These are phyloP conservation scores for Tephrocybe sp. DNA, from an alignment of 768 basidiomycete species.

Conservation along the genomic window DNA sequence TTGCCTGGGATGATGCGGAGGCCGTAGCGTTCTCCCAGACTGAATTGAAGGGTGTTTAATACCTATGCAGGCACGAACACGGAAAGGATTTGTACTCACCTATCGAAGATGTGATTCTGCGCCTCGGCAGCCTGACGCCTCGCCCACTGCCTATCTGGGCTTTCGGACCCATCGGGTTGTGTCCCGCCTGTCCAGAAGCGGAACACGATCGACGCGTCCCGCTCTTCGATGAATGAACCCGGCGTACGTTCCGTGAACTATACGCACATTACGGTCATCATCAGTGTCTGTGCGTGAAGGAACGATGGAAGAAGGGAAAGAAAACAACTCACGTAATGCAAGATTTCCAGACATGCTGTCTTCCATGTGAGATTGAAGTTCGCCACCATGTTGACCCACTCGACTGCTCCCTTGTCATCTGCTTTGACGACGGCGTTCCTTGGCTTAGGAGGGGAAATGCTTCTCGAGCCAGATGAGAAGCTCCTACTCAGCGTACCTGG, in stretches of 20 bases:
- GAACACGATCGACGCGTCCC: slow-evolving; percentile 82
- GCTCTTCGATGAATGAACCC: slow-evolving; percentile 80
- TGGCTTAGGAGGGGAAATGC: background rate
- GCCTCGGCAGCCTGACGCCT: slow-evolving; percentile 86
- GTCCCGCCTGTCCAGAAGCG: slow-evolving; percentile 69
- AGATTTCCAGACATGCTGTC: slow-evolving; percentile 72
- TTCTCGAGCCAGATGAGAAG: background rate
- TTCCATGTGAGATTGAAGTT: slow-evolving; percentile 84
- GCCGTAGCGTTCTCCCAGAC: slow-evolving; percentile 79
- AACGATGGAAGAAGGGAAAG: background rate
- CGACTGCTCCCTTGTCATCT: slow-evolving; percentile 7
- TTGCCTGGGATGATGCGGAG: slow-evolving; percentile 80
- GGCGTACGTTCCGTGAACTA: slow-evolving; percentile 90
- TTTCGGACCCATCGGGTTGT: slow-evolving; percentile 25
- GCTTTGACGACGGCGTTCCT: background rate
- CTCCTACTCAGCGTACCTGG: slow-evolving; percentile 8
- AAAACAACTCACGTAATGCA: slow-evolving; percentile 66
- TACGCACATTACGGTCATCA: background rate
- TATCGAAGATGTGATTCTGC: slow-evolving; percentile 89
- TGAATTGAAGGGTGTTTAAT: slow-evolving; percentile 21
- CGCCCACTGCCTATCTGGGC: slow-evolving; percentile 74
- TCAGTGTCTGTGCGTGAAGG: no score
- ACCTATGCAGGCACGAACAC: no score
- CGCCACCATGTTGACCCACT: slow-evolving; percentile 81
- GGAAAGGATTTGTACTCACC: no score